Evolutionary conservation across 2,329 filamentous ascomycete species (phyloP), one percentile per base, ranked within the genome.

Genomic region (Biscogniauxia sp.): DNA sequence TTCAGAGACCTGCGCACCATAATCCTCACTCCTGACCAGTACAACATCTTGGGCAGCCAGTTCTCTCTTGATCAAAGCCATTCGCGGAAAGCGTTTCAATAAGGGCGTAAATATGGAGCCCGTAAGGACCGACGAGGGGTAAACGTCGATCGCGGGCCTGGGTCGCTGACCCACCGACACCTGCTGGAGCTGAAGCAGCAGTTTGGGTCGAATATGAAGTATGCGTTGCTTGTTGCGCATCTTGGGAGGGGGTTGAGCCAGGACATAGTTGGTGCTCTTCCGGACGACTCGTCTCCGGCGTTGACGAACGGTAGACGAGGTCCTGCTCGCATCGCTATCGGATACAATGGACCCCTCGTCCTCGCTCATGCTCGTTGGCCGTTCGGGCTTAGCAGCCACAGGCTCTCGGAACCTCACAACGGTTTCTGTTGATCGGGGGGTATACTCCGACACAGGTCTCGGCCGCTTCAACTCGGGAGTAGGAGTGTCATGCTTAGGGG

Each of bases 171-270:
- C 82, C 50, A 80, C 75, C 1, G 82, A 79, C n/a, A 92, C 73
- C 60, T 85, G 82, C 69, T 93, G 90, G 17, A 93, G 77, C 73
- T 94, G 90, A 5, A 93, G 80, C 5, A 92, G 77, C 19, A 92
- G 77, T 56, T 85, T 85, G 11, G 90, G 89, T 17, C 89, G 84
- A 28, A 90, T 80, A 67, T 88, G 80, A 41, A 92, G 78, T 63
- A 88, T 82, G 23, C 89, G 81, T 70, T 89, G 89, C 69, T 87
- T 83, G 69, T 80, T 78, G 65, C 82, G 76, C 62, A 84, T 71
- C 68, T 82, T 78, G 64, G 89, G 79, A 61, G 88, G 80, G 0
- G 90, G 89, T 64, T 89, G 88, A 51, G 88, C 90, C 50, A 93
- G 80, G 57, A 85, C 80, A 72, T 84, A 92, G 6, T 80, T 82